phyloP scores from a whole-genome alignment of 352 stramenopile species.

The Globisporangium paddicum region DNA sequence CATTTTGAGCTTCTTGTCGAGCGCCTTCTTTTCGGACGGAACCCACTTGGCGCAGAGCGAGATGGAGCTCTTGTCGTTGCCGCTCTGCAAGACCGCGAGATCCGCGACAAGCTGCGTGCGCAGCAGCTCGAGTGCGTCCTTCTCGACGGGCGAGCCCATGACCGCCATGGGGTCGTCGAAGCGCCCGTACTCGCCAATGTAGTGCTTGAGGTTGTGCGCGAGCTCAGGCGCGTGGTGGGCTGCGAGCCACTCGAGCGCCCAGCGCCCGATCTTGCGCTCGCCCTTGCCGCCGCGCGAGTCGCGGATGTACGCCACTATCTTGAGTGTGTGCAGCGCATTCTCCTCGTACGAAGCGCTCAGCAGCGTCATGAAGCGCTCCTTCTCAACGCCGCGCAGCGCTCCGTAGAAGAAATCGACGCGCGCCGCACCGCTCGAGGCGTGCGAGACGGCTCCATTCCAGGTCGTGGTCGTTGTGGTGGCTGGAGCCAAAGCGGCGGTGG shows the following conservation, averaged over 20 bases:
- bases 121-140: slow-evolving; percentile 34
- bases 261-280: slow-evolving; percentile 35
- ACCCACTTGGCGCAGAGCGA: slow-evolving; percentile 57
- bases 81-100: slow-evolving; percentile 17
- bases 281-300: slow-evolving; percentile 46
- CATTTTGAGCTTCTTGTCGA: slow-evolving; percentile 45
- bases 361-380: slow-evolving; percentile 21
- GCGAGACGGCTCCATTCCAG: slow-evolving; percentile 36
- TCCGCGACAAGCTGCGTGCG: slow-evolving; percentile 27
- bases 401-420: slow-evolving; percentile 48
- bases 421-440: slow-evolving; percentile 25
- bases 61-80: slow-evolving; percentile 13
- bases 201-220: slow-evolving; percentile 41
- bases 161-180: slow-evolving; percentile 43
- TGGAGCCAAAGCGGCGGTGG: background rate
- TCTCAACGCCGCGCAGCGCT: slow-evolving; percentile 23
- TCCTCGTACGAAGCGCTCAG: slow-evolving; percentile 36
- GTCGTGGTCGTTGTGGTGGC: slow-evolving; percentile 17
- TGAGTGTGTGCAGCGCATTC: slow-evolving; percentile 48
- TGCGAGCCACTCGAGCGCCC: slow-evolving; percentile 33
- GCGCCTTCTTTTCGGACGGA: slow-evolving; percentile 47
- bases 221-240: slow-evolving; percentile 25
- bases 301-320: slow-evolving; percentile 45
- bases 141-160: slow-evolving; percentile 35
- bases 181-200: slow-evolving; percentile 36